Evolutionary conservation across 768 basidiomycete genomes (phyloP).

Genomic region (Pilatotrama ljubarskyi): DNA sequence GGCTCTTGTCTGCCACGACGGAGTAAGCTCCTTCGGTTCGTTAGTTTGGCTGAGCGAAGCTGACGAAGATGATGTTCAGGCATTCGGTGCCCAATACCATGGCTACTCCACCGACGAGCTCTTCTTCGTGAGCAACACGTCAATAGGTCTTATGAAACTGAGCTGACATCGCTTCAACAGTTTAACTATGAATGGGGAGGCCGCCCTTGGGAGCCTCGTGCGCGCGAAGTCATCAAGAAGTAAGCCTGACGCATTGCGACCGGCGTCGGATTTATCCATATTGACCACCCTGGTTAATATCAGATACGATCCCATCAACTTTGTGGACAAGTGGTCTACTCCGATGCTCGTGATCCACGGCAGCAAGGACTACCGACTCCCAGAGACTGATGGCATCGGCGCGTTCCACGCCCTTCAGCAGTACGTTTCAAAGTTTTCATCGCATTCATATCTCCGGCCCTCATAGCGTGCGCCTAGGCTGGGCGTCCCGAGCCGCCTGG

Average conservation of each 20-base stretch:
- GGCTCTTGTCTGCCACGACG: slow-evolving; percentile 90
- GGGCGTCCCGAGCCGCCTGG: slow-evolving; percentile 70
- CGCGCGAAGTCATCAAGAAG: slow-evolving; percentile 57
- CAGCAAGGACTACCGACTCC: slow-evolving; percentile 85
- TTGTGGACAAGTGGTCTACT: slow-evolving; percentile 81
- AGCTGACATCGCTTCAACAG: slow-evolving; percentile 36
- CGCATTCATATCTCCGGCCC: not conserved
- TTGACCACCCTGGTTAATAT: too few relatives aligned
- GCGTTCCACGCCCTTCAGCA: slow-evolving; percentile 86
- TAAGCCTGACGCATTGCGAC: slow-evolving; percentile 29
- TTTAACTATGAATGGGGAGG: slow-evolving; percentile 90
- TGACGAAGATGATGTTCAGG: slow-evolving; percentile 34
- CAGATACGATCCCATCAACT: slow-evolving; percentile 79
- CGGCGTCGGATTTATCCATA: not conserved
- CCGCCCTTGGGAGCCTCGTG: slow-evolving; percentile 69
- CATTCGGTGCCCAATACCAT: slow-evolving; percentile 76
- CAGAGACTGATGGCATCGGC: slow-evolving; percentile 81
- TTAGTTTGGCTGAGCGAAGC: not conserved
- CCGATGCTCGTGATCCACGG: slow-evolving; percentile 85
- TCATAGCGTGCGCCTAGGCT: slow-evolving; percentile 43
- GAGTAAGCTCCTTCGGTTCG: slow-evolving; percentile 46
- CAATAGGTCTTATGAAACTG: not conserved
- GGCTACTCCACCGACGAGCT: slow-evolving; percentile 92
- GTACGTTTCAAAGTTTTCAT: slow-evolving; percentile 49
- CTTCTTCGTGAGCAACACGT: slow-evolving; percentile 66